phyloP scores from a whole-genome alignment of 306 rosid species.

The Prunus armeniaca region DNA sequence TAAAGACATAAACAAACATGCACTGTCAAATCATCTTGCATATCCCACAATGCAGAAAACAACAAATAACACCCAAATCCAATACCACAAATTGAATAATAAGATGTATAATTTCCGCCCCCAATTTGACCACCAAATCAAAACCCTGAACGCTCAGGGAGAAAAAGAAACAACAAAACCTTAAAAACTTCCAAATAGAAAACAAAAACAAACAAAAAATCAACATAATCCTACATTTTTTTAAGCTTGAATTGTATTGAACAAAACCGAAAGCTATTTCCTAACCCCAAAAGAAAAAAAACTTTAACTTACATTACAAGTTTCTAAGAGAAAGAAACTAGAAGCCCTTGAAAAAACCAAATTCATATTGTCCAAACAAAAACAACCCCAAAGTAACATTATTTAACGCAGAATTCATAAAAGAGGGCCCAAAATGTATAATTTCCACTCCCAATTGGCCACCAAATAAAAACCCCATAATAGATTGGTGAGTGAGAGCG shows the following conservation, averaged over 20 bases:
- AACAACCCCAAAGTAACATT: conserved; percentile 7
- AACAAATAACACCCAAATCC: not conserved
- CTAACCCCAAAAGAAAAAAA: not conserved
- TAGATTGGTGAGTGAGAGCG: not conserved
- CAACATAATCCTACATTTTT: not conserved
- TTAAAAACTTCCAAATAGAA: not conserved
- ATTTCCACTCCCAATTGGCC: conserved; percentile 12
- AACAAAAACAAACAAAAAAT: not conserved
- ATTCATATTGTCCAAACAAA: not conserved
- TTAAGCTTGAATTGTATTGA: not conserved
- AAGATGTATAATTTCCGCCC: not conserved
- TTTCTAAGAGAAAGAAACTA: not conserved
- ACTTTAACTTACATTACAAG: not conserved
- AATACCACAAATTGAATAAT: not conserved
- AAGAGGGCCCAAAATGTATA: not conserved
- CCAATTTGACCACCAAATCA: not conserved
- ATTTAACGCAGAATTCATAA: not conserved
- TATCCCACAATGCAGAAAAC: not conserved
- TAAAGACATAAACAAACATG: not conserved
- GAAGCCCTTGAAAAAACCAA: not conserved
- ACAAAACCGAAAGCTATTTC: not conserved
- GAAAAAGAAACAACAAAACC: not conserved
- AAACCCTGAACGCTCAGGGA: not conserved
- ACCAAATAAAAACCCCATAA: conserved; percentile 1
- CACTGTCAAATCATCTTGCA: not conserved